phyloP scores from a whole-genome alignment of 768 basidiomycete genomes.

The Phlebiopsis gigantea region DNA sequence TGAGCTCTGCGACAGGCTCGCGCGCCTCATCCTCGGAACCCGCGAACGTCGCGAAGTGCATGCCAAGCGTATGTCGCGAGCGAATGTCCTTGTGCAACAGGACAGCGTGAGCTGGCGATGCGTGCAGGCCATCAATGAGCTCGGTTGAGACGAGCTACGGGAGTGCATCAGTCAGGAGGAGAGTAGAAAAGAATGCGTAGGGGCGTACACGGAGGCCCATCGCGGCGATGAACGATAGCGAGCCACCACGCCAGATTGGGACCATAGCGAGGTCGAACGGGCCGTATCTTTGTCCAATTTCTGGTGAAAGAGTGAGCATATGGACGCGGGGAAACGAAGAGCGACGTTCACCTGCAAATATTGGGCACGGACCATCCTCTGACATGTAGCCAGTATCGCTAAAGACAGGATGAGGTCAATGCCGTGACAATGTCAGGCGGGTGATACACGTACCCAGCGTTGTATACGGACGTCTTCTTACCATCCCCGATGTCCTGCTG shows the following conservation, averaged over 20 bases:
- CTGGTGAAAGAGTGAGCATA: slow-evolving; percentile 15
- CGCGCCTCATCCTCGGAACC: slow-evolving; percentile 36
- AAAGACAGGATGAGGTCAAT: background rate
- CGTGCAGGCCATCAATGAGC: slow-evolving; percentile 32
- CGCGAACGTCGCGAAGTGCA: slow-evolving; percentile 42
- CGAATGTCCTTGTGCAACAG: slow-evolving; percentile 33
- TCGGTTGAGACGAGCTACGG: slow-evolving; percentile 10
- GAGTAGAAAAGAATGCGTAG: background rate
- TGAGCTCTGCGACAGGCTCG: slow-evolving; percentile 32
- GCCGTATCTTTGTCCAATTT: slow-evolving; percentile 34
- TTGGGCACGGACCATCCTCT: slow-evolving; percentile 29
- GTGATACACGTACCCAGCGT: slow-evolving; percentile 24
- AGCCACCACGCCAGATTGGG: slow-evolving; percentile 41
- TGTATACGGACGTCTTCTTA: slow-evolving; percentile 20
- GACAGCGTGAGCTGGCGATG: slow-evolving; percentile 36
- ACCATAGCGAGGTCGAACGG: slow-evolving; percentile 38
- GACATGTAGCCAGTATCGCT: slow-evolving; percentile 37
- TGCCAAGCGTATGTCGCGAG: slow-evolving; percentile 31
- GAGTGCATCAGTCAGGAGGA: slow-evolving; percentile 17
- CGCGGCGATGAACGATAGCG: slow-evolving; percentile 32
- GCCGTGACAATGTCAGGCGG: background rate
- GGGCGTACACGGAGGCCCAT: slow-evolving; percentile 32
- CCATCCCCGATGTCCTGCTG: slow-evolving; percentile 21
- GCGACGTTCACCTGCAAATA: slow-evolving; percentile 26
- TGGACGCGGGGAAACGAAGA: background rate